Conservation (phyloP, 192 early-diverging fungal genomes). For the Backusella westeae region DNA sequence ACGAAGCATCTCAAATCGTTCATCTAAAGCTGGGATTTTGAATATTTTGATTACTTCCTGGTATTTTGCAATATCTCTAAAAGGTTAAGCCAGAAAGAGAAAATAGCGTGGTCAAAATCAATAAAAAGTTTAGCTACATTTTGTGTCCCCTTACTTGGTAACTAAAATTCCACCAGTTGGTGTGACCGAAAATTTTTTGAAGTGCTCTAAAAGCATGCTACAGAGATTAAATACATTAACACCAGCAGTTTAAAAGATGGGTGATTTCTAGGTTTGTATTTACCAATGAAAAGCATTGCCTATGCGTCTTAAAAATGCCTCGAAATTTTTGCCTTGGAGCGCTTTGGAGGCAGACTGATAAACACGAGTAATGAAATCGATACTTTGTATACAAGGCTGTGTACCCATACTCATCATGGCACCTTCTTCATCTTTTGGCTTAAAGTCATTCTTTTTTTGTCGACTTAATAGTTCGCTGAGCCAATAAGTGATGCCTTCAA, state of each 20-base stretch:
- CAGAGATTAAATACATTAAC: not conserved
- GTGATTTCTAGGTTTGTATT: slow-evolving; percentile 10
- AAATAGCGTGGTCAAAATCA: not conserved
- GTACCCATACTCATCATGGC: slow-evolving; percentile 69
- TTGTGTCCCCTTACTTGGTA: slow-evolving; percentile 59
- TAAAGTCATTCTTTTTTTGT: slow-evolving; percentile 91
- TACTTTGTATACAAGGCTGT: slow-evolving; percentile 76
- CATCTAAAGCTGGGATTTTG: slow-evolving; percentile 69
- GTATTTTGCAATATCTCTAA: slow-evolving; percentile 90
- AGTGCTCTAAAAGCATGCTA: slow-evolving; percentile 89
- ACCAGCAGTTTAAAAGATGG: slow-evolving; percentile 7
- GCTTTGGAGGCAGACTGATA: slow-evolving; percentile 54
- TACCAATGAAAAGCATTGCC: slow-evolving; percentile 81
- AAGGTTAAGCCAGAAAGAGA: not conserved
- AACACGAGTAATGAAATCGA: slow-evolving; percentile 73
- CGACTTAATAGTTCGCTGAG: slow-evolving; percentile 62
- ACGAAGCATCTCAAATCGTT: slow-evolving; percentile 87
- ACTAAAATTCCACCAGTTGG: slow-evolving; percentile 86
- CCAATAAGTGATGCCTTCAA: slow-evolving; percentile 75
- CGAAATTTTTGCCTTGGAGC: slow-evolving; percentile 76
- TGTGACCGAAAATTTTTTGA: slow-evolving; percentile 85
- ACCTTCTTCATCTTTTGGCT: slow-evolving; percentile 84
- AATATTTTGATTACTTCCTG: slow-evolving; percentile 82
- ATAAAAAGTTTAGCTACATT: not conserved
- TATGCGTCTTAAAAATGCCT: slow-evolving; percentile 74